Percentiles rank a stretch among this genome's conserved stretches.
Conservation (phyloP, 768 basidiomycete genomes). For the Leccinum subtestaceum region DNA sequence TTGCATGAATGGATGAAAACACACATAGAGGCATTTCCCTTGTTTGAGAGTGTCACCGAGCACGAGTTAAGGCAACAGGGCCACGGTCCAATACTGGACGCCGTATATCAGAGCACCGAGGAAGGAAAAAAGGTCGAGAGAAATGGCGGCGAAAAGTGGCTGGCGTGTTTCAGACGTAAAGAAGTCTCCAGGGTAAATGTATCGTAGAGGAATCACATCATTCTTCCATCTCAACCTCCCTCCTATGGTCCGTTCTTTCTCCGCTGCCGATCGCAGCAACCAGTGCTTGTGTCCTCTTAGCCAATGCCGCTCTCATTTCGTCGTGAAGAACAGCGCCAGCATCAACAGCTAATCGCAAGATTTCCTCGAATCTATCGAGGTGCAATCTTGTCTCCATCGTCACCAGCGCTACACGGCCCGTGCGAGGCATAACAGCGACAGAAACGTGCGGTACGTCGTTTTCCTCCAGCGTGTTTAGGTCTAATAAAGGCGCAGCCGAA, state of each 20-base stretch:
- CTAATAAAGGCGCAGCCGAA: slow-evolving; percentile 76
- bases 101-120: slow-evolving; percentile 83
- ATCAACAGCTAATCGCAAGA: slow-evolving; percentile 75
- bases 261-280: slow-evolving; percentile 59
- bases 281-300: slow-evolving; percentile 57
- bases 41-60: slow-evolving; percentile 80
- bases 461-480: slow-evolving; percentile 88
- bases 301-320: slow-evolving; percentile 80
- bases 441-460: slow-evolving; percentile 85
- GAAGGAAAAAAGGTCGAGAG: slow-evolving; percentile 97
- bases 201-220: slow-evolving; percentile 16
- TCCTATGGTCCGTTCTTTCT: slow-evolving; percentile 32
- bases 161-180: slow-evolving; percentile 83
- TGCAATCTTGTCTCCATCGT: slow-evolving; percentile 94
- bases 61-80: slow-evolving; percentile 72
- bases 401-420: slow-evolving; percentile 81
- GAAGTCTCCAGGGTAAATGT: slow-evolving; percentile 15
- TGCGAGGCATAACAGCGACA: slow-evolving; percentile 85
- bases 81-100: slow-evolving; percentile 75
- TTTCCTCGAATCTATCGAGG: slow-evolving; percentile 88
- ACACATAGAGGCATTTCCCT: slow-evolving; percentile 83
- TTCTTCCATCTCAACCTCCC: slow-evolving; percentile 28
- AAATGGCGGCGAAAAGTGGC: slow-evolving; percentile 87
- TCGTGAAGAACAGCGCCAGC: slow-evolving; percentile 73
- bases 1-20: slow-evolving; percentile 93